phyloP scores from a whole-genome alignment of 2,329 filamentous ascomycete species.

The Microdochium trichocladiopsis region DNA sequence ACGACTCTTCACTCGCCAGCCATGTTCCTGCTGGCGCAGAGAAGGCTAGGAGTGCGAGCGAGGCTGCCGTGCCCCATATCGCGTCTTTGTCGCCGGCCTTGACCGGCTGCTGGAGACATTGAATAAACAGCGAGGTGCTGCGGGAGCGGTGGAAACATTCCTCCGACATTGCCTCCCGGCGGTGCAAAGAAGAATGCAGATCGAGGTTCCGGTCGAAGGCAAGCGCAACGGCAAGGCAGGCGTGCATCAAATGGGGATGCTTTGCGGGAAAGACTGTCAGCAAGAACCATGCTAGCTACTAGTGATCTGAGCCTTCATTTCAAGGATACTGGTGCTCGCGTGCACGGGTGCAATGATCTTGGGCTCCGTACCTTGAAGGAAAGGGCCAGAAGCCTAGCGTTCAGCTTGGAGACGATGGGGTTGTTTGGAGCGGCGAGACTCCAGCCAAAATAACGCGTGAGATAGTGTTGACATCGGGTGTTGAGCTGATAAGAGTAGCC shows the following conservation, averaged over 20 bases:
- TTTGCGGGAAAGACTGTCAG: slow-evolving; percentile 2
- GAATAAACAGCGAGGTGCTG: slow-evolving; percentile 31
- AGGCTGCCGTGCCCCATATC: slow-evolving; percentile 38
- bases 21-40: slow-evolving; percentile 24
- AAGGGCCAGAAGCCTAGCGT: too few relatives aligned
- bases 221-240: slow-evolving; percentile 31
- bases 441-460: too few relatives aligned
- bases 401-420: too few relatives aligned
- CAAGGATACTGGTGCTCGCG: too few relatives aligned
- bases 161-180: slow-evolving; percentile 17
- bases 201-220: slow-evolving; percentile 26
- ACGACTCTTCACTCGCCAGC: slow-evolving; percentile 19
- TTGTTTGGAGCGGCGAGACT: not conserved
- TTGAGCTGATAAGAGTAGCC: too few relatives aligned
- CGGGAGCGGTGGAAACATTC: slow-evolving; percentile 37
- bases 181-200: slow-evolving; percentile 11
- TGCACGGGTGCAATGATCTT: too few relatives aligned
- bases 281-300: not conserved
- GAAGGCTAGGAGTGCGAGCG: slow-evolving; percentile 30
- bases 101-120: slow-evolving; percentile 24
- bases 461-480: too few relatives aligned
- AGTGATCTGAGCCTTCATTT: too few relatives aligned
- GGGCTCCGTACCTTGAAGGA: too few relatives aligned
- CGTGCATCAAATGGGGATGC: slow-evolving; percentile 39
- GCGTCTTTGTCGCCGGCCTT: slow-evolving; percentile 29